A percentile compares a stretch with the other conserved stretches of the same genome.
These are phyloP conservation scores for Xylaria telfairii DNA, from an alignment of 495 filamentous ascomycete genomes.

Conservation along the genomic window DNA sequence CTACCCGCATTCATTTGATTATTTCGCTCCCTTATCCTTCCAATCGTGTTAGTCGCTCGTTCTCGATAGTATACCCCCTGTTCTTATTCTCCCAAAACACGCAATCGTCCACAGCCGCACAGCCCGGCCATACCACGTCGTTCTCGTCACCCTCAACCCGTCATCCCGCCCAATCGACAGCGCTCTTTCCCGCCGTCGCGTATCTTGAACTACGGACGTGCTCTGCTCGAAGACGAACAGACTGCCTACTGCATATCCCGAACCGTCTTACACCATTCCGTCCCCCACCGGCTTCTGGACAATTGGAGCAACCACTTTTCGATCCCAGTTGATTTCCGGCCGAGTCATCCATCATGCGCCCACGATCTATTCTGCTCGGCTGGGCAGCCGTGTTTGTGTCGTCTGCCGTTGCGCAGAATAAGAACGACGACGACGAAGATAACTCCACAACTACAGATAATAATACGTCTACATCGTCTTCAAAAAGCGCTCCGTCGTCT, in stretches of 20 bases:
- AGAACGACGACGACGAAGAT: slow-evolving; percentile 19
- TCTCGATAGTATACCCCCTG: slow-evolving; percentile 5
- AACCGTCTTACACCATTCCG: background rate
- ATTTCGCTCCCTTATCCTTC: background rate
- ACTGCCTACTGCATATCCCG: background rate
- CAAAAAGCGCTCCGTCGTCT: slow-evolving; percentile 18
- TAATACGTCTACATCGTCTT: slow-evolving; percentile 29
- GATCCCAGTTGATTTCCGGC: background rate
- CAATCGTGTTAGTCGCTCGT: slow-evolving; percentile 22
- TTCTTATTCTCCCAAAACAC: background rate
- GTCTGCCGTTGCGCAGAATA: slow-evolving; percentile 34
- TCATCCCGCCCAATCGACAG: background rate
- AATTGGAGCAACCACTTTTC: background rate
- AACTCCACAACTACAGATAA: slow-evolving; percentile 13
- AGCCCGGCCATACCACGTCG: slow-evolving; percentile 7
- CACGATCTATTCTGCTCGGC: slow-evolving; percentile 20
- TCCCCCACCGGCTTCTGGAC: background rate
- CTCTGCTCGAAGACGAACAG: background rate
- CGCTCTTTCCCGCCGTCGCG: background rate
- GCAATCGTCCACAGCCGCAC: background rate
- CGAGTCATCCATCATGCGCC: slow-evolving; percentile 21
- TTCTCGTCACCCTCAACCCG: slow-evolving; percentile 7
- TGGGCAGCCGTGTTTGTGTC: slow-evolving; percentile 32
- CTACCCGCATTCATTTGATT: slow-evolving; percentile 4
- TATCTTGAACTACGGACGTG: background rate